Evolutionary conservation across 257 asterid species (phyloP), one percentile per base, ranked within the genome.

Genomic region (Hygrophila difformis): DNA sequence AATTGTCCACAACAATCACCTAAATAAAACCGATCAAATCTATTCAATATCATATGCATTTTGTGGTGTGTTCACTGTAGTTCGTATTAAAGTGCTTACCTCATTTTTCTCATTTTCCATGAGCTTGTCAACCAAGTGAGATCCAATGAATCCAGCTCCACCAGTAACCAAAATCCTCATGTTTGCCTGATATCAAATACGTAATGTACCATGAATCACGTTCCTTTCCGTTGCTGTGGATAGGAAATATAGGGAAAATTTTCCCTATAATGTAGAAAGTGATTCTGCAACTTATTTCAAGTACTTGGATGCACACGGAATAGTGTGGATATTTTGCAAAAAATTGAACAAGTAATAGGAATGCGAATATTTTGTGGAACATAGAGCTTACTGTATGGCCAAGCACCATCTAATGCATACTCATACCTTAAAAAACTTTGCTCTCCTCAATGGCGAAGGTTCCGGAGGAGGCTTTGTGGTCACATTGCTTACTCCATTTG

Each of bases 91-190:
- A 55, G 38, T 34, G 39, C 63, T 44, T 41, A 89, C 98, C 79
- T 91, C 99, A 38, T 91, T 91, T 62, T 91, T 91, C 75, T 91
- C 99, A 50, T 91, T 78, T 71, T 78, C 67, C 99, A 91, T 82
- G 59, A 91, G 76, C 52, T 57, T 91, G 69, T 91, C 99, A 41
- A 91, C 96, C 40, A 91, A 68, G 81, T 91, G 99, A 71, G 99
- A 91, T 37, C 98, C 98, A 35, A 89, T 89, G 76, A 89, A 89
- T 70, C 98, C 96, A 73, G 96, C 96, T 57, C 99, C 99, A 54
- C 99, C 99, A 43, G 99, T 91, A 44, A 91, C 79, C 69, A 91
- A 69, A 60, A 91, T 91, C 52, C 99, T 80, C 96, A 80, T 82
- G 74, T 86, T 91, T 22, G 95, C 96, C 99, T 86, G 81, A 20